A percentile compares a stretch with the other conserved stretches of the same genome.
phyloP scores from a whole-genome alignment of 2,329 filamentous ascomycete genomes.

The Corinectria fuckeliana region DNA sequence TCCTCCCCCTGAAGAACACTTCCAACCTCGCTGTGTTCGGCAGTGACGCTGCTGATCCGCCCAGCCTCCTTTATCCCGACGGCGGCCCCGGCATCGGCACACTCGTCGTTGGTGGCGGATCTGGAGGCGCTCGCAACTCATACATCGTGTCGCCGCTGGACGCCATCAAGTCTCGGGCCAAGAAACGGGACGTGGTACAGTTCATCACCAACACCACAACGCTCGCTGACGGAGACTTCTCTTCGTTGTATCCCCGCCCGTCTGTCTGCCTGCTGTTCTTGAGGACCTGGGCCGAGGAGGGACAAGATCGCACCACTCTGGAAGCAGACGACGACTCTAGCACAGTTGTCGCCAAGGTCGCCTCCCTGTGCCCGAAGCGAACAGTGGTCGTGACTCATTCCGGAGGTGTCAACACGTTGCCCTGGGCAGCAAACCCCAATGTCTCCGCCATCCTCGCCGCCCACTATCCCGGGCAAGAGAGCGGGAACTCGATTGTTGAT shows the following conservation, averaged over 20 bases:
- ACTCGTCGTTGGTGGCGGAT: slow-evolving; percentile 73
- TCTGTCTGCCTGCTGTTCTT: slow-evolving; percentile 72
- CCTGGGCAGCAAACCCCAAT: slow-evolving; percentile 65
- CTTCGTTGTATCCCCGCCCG: slow-evolving; percentile 61
- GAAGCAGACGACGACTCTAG: slow-evolving; percentile 65
- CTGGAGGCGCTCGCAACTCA: slow-evolving; percentile 66
- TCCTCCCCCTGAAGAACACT: slow-evolving; percentile 63
- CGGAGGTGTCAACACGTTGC: slow-evolving; percentile 62
- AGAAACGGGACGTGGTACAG: slow-evolving; percentile 60
- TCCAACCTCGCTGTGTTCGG: slow-evolving; percentile 66
- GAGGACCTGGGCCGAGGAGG: slow-evolving; percentile 70
- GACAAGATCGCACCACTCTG: slow-evolving; percentile 57
- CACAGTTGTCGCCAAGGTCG: slow-evolving; percentile 57
- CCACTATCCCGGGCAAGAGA: slow-evolving; percentile 66
- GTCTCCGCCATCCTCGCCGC: slow-evolving; percentile 68
- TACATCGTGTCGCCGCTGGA: slow-evolving; percentile 71
- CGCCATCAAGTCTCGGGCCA: slow-evolving; percentile 66
- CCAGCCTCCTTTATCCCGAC: slow-evolving; percentile 43
- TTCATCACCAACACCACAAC: slow-evolving; percentile 62
- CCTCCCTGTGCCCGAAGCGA: slow-evolving; percentile 50
- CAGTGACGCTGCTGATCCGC: slow-evolving; percentile 60
- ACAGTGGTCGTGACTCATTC: slow-evolving; percentile 63
- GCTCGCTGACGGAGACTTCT: slow-evolving; percentile 61
- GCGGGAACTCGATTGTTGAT: slow-evolving; percentile 65
- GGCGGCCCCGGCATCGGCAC: slow-evolving; percentile 62